Evolutionary conservation across 1,284 basidiomycete species (phyloP), one percentile per base, ranked within the genome.

Genomic region (Fomitopsis schrenkii): DNA sequence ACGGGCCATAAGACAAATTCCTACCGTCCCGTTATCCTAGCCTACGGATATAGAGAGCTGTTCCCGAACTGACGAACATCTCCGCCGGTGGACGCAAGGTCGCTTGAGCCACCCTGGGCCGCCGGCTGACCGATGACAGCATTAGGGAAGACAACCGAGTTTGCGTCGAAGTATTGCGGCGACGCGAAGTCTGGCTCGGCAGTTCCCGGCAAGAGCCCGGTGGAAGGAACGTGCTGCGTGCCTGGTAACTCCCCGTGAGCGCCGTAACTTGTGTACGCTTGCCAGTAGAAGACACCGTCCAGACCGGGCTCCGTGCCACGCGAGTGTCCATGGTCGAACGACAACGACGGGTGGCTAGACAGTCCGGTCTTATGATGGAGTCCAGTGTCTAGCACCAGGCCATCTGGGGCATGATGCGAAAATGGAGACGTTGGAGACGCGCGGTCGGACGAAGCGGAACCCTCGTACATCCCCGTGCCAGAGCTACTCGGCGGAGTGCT

Each of bases 381-480:
- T 44, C 19, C 48, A 12, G 62, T 62, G 44, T 63, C 66, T 60
- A 68, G 55, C 50, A 61, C 48, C 26, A 69, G 61, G 2, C 63
- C 62, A 41, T 62, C 63, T 41, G 64, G 64, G 22, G 66, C 66
- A 15, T 65, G 59, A n/a, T 61, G 52, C 7, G 63, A 46, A 55
- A 69, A 72, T 44, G 71, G 64, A 17, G 70, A 67, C 22, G 66
- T 65, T 2, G 72, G 71, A 1, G 71, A 71, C 35, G 65, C 64
- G 7, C 62, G 64, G 50, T 68, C 67, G 1, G 70, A 70, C 22
- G 55, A 30, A 9, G 53, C 56, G 15, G 68, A 63, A 3, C 65
- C 65, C 9, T 68, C 66, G 53, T 70, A 68, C 44, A 66, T 63
- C 10, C 66, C 66, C n/a, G 68, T 61, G n/a, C 69, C 65, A 9